Base-by-base conservation (phyloP, 2,329 filamentous ascomycete genomes). In the Colletotrichum sp. region DNA sequence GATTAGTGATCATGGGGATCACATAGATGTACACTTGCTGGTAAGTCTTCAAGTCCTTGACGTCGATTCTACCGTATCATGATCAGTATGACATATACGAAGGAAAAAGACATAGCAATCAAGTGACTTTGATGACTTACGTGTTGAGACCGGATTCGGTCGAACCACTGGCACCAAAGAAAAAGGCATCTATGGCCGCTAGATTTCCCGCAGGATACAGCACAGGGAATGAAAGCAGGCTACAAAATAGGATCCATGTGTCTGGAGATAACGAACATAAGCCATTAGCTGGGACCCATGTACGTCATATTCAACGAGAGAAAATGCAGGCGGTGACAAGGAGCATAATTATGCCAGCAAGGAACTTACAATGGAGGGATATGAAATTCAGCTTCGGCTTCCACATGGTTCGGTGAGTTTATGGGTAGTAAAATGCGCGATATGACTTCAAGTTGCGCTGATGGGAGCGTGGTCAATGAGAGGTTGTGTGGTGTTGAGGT, bases 1-100 rank as follows among this genome's bases (percentile, higher is more conserved):
- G 72, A 71, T 90, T 90, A 0, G 85, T 86, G 3, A 90, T 72
- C 9, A 89, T 84, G 1, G 89, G 88, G 21, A 89, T 81, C 61
- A 90, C 83, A 78, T 90, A 91, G 43, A 90, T 78, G 67, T 85
- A 87, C 5, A 90, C 76, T 77, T 91, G 89, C 78, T 91, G 89
- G 73, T 90, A 90, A 0, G 83, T 84, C 74, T 84, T 84, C 18
- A 91, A 79, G 2, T 83, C 80, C 61, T 89, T 90, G 65, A 90
- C 80, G 78, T 91, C 88, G 55, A 90, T 79, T 16, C 89, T 90
- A 21, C 5, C 9, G 2, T 21, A 21, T n/a, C 18, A 48, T 21
- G 9, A 13, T 48, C 4, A 48, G 43, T 21, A 13, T 48, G 43
- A 48, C 6, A 21, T 48, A 12, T n/a, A 4, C n/a, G 18, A 21